Base-by-base conservation (phyloP, 2,329 filamentous ascomycete genomes). In the Monosporascus sp. region DNA sequence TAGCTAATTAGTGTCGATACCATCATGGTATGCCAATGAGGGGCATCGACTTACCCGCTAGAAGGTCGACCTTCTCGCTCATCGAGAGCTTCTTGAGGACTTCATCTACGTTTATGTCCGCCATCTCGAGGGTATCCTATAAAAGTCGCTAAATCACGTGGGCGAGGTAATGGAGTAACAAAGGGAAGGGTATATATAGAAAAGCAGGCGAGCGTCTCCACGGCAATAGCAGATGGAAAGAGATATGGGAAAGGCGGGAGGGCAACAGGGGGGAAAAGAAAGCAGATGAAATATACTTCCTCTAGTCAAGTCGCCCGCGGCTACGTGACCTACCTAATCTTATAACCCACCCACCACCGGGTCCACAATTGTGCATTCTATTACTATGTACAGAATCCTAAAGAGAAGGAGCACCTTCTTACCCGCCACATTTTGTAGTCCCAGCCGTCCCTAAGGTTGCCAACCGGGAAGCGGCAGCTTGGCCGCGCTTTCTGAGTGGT, bases 101-200 rank as follows among this genome's bases (percentile, higher is more conserved):
- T 55, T 76, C 74, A 52, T 82, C 79, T 8, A 83, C 78, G 51
- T 83, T 71, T 41, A 83, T 73, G 58, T 80, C 72, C 31, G 76
- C 75, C 76, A 80, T 80, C 7, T 54, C 27, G 47, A 37, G 16
- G 5, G 9, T 27, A 17, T 19, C 24, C 16, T n/a, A 24, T 4
- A 19, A 27, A 16, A 37, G 19, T 3, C 8, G 22, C 22, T 22
- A 17, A 45, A 16, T 20, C 45, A 24, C 27, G 9, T 31, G 5
- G 26, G 14, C n/a, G 20, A 34, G 26, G 38, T 44, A 38, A 43
- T 37, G 31, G 40, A 38, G 45, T 20, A n/a, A n/a, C 31, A 19
- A 26, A 24, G 2, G 2, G 45, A 41, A 38, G 34, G 19, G 19
- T 26, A 43, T 6, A 6, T 14, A 46, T 11, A 17, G n/a, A 22